Percentiles rank a stretch among this genome's conserved stretches.
These are phyloP conservation scores for Pleurotus platypus DNA, from an alignment of 768 basidiomycete species.

Conservation along the genomic window DNA sequence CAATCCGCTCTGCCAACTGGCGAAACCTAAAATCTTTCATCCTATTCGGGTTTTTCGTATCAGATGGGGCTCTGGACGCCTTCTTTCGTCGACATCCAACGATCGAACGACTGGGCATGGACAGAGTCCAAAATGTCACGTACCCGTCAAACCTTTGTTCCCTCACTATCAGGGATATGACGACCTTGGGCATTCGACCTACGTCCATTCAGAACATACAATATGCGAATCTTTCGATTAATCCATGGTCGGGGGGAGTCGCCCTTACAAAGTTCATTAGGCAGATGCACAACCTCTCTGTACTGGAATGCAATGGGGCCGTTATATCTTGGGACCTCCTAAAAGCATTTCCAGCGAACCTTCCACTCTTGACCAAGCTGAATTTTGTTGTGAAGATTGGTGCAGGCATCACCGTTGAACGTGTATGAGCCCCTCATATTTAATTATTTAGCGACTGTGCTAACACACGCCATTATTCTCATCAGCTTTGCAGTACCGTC, in stretches of 20 bases:
- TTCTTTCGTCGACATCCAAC: background rate
- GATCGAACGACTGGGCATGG: background rate
- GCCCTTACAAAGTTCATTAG: background rate
- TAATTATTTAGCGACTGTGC: background rate
- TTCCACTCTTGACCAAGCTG: background rate
- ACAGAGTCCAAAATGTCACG: background rate
- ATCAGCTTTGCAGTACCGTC: background rate
- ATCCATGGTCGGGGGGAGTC: background rate
- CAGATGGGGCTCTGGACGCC: background rate
- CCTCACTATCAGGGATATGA: background rate
- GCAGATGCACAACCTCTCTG: slow-evolving; percentile 3
- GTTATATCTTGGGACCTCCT: background rate
- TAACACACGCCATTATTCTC: background rate
- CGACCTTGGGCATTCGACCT: background rate
- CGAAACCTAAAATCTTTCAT: background rate
- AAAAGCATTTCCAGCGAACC: background rate
- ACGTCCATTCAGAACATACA: background rate
- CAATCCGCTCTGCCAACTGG: background rate
- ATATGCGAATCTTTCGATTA: background rate
- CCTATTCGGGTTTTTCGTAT: background rate
- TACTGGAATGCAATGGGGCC: background rate
- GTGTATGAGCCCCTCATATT: background rate
- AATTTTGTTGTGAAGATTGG: background rate
- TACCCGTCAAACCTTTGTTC: background rate
- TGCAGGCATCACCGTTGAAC: background rate